These are phyloP conservation scores for Chlorella sp. DNA, from an alignment of 139 green algal genomes.

Conservation along the genomic window DNA sequence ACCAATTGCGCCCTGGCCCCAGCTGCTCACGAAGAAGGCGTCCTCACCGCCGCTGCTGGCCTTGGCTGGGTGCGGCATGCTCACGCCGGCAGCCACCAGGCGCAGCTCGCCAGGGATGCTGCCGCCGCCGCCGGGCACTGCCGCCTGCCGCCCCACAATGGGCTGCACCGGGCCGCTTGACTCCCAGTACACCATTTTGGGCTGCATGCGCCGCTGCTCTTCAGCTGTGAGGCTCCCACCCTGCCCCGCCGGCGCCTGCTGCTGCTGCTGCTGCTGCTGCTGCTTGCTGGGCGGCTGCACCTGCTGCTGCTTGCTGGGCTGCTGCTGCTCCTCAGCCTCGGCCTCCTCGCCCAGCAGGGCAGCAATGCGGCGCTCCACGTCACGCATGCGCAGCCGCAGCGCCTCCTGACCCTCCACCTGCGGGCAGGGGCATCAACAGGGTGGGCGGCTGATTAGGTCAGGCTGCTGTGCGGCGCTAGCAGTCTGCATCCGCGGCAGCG, in stretches of 20 bases:
- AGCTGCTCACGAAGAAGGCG: conserved; percentile 80
- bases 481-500: too few relatives aligned
- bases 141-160: neutral
- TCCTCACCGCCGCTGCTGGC: conserved; percentile 87
- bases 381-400: conserved; percentile 15
- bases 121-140: neutral
- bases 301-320: neutral
- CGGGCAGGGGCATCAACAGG: too few relatives aligned
- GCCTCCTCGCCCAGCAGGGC: conserved; percentile 6
- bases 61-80: conserved; percentile 81
- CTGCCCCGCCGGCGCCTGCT: neutral
- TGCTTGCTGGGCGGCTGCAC: neutral
- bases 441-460: neutral
- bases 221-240: too few relatives aligned
- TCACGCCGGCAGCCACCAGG: conserved; percentile 25
- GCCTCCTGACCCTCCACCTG: conserved; percentile 36
- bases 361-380: conserved; percentile 4
- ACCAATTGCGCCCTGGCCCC: conserved; percentile 70
- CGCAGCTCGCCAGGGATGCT: conserved; percentile 2
- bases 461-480: too few relatives aligned
- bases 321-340: neutral
- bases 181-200: too few relatives aligned
- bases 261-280: neutral
- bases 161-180: neutral
- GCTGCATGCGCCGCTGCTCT: too few relatives aligned